phyloP scores from a whole-genome alignment of 768 basidiomycete species.

The Russula vinacea region DNA sequence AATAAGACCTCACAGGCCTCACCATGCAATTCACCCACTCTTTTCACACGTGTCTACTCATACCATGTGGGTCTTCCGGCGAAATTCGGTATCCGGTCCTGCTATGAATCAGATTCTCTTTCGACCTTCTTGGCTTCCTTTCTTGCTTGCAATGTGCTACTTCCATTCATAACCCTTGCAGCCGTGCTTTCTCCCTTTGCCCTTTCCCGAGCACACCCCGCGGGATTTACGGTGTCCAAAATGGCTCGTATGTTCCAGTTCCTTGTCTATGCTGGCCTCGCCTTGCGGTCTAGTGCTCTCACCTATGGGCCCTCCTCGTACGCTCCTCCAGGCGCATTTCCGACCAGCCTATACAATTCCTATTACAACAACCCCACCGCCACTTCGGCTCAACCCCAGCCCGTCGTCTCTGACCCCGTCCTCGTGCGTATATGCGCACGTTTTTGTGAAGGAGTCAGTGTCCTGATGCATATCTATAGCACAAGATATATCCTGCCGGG shows the following conservation, averaged over 20 bases:
- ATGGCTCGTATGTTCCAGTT: constrained; percentile 12
- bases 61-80: neutral
- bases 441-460: neutral
- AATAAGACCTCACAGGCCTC: too few relatives aligned
- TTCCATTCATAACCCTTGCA: too few relatives aligned
- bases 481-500: constrained; percentile 53
- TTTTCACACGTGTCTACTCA: neutral
- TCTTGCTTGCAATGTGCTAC: neutral
- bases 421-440: constrained; percentile 40
- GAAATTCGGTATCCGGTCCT: too few relatives aligned
- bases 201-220: neutral
- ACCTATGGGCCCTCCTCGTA: constrained; percentile 44
- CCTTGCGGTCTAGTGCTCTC: constrained; percentile 5
- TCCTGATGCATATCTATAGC: constrained; percentile 39
- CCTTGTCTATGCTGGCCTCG: constrained; percentile 17
- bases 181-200: neutral
- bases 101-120: too few relatives aligned
- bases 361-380: constrained; percentile 75
- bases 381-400: constrained; percentile 70
- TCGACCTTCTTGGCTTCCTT: too few relatives aligned
- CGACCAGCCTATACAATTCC: constrained; percentile 57
- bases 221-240: neutral
- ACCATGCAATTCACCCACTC: too few relatives aligned
- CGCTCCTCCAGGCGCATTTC: constrained; percentile 60
- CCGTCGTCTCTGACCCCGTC: constrained; percentile 71